Evolutionary conservation across 176 grass and related monocot species (phyloP), one percentile per base, ranked within the genome.

Genomic region (Triticum dicoccoides): DNA sequence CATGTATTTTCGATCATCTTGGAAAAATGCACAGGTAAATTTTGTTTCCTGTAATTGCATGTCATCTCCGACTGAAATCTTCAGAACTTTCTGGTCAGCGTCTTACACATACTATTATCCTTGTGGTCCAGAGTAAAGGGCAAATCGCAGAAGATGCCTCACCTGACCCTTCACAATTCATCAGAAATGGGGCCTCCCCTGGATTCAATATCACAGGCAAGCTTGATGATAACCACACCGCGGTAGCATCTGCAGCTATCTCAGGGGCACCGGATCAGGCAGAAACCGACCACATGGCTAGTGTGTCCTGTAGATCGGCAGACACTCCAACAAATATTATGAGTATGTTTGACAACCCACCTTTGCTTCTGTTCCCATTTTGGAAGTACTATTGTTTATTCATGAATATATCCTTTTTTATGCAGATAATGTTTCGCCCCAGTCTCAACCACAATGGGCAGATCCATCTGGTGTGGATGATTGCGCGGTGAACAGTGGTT

Each of bases 1-100:
- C 77, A 72, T 95, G 47, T 96, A 94, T 92, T 98, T 92, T 92
- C 93, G 96, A 86, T 96, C 92, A 76, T 98, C 92, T 80, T 98
- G 96, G 92, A 98, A 98, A 95, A 94, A 98, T 88, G 79, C 82
- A 63, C 84, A 90, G 93, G 93, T 95, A 91, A 80, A 77, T 56
- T 81, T 68, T 87, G 80, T 56, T 88, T 61, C 63, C 69, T 41
- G 61, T 52, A 72, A 65, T 85, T 85, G 33, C 76, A 79, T 82
- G 45, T 45, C 7, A 79, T 69, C 73, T 56, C 69, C 54, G 44
- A 82, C 29, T 5, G 1, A 86, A 56, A 35, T 37, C 75, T 41
- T 87, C 80, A 11, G 15, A 47, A 58, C 17, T 71, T 77, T 82
- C 32, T 54, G 3, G 61, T 42, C 14, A 82, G n/a, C 23, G 5